Evolutionary conservation across 2,329 filamentous ascomycete genomes (phyloP).

Genomic region (Leptodontidium sp.): DNA sequence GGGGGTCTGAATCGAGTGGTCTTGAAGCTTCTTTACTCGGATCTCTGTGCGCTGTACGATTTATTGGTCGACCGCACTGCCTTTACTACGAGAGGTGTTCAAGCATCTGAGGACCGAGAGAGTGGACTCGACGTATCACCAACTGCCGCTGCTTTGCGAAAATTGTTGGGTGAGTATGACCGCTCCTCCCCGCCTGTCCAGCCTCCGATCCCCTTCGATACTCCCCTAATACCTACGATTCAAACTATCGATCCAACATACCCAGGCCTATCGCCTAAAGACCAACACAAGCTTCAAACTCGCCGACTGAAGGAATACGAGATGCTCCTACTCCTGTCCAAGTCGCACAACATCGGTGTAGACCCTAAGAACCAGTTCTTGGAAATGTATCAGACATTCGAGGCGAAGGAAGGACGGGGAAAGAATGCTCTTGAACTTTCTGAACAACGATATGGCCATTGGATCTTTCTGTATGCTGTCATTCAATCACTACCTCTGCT

Average conservation of each 20-base stretch:
- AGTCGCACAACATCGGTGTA: constrained; percentile 81
- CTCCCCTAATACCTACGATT: constrained; percentile 79
- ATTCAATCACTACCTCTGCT: constrained; percentile 81
- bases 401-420: constrained; percentile 71
- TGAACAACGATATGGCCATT: constrained; percentile 78
- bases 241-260: constrained; percentile 68
- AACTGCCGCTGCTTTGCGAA: constrained; percentile 74
- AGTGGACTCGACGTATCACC: constrained; percentile 63
- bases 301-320: constrained; percentile 82
- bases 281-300: constrained; percentile 75
- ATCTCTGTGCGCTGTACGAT: constrained; percentile 89
- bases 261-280: constrained; percentile 71
- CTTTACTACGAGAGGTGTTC: constrained; percentile 79
- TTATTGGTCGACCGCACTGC: constrained; percentile 81
- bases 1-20: constrained; percentile 87
- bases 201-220: constrained; percentile 89
- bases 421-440: constrained; percentile 71
- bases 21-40: constrained; percentile 81
- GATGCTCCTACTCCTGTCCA: constrained; percentile 77
- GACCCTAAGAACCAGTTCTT: constrained; percentile 69
- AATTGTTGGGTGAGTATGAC: constrained; percentile 87
- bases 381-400: constrained; percentile 74
- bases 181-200: constrained; percentile 87
- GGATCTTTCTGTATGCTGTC: constrained; percentile 83
- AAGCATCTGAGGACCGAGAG: constrained; percentile 62